These are phyloP conservation scores for Hypoxylon sp. DNA, from an alignment of 2,329 filamentous ascomycete species.

Conservation along the genomic window DNA sequence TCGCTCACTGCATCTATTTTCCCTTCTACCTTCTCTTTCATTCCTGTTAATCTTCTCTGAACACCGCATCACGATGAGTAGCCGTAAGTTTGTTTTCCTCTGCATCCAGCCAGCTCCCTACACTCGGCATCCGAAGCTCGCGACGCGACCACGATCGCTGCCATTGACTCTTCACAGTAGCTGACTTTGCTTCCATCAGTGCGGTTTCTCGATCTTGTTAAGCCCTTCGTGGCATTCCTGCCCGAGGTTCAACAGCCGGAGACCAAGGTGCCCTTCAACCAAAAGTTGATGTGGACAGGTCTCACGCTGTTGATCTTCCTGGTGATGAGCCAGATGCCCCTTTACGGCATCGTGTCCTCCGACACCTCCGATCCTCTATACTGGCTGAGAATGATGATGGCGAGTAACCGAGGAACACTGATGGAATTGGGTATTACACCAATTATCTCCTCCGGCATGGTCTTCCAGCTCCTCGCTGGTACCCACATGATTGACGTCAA, in stretches of 20 bases:
- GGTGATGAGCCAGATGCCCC: conserved; percentile 99
- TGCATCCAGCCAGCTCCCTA: conserved; percentile 18
- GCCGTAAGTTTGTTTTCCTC: conserved; percentile 51
- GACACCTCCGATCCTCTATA: conserved; percentile 98
- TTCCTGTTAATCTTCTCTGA: conserved; percentile 41
- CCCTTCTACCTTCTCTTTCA: conserved; percentile 42
- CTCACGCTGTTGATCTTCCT: conserved; percentile 97
- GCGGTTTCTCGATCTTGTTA: conserved; percentile 99
- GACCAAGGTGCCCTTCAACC: conserved; percentile 99
- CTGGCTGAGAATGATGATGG: conserved; percentile 99
- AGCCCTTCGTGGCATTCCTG: conserved; percentile 99
- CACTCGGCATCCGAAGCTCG: conserved; percentile 10
- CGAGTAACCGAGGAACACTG: conserved; percentile 95
- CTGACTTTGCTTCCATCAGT: conserved; percentile 67
- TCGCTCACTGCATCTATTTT: conserved; percentile 44
- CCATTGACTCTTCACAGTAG: conserved; percentile 38
- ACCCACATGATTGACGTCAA: conserved; percentile 99
- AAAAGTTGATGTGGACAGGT: conserved; percentile 95
- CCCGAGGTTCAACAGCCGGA: conserved; percentile 99
- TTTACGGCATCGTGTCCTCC: conserved; percentile 99
- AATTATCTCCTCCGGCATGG: conserved; percentile 99
- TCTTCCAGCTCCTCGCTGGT: conserved; percentile 99
- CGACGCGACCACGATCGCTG: conserved; percentile 38
- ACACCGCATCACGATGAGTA: conserved; percentile 52
- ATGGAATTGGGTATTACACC: conserved; percentile 98